These are phyloP conservation scores for Xylaria multiplex DNA, from an alignment of 2,329 filamentous ascomycete species.

Conservation along the genomic window DNA sequence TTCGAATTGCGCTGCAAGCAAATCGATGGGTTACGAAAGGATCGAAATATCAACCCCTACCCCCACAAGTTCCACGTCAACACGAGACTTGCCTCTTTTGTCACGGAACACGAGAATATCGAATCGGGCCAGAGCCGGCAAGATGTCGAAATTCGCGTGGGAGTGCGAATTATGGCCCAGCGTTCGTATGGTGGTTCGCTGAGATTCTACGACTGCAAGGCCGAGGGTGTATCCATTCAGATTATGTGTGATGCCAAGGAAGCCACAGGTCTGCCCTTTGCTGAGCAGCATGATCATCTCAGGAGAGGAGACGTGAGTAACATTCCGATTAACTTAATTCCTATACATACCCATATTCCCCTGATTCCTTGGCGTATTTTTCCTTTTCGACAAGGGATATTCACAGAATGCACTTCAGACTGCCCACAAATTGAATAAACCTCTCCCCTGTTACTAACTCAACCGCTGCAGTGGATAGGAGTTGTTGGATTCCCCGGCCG, in stretches of 20 bases:
- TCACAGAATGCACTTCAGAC: neutral
- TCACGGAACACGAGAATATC: constrained; percentile 79
- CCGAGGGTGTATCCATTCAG: constrained; percentile 76
- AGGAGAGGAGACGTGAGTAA: constrained; percentile 76
- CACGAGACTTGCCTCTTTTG: constrained; percentile 83
- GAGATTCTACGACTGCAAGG: constrained; percentile 83
- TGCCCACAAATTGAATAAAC: neutral
- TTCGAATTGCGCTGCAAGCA: constrained; percentile 92
- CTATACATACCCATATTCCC: too few relatives aligned
- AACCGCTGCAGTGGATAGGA: constrained; percentile 71
- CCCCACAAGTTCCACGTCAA: constrained; percentile 93
- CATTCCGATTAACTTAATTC: neutral
- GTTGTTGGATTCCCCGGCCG: constrained; percentile 84
- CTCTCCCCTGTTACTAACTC: constrained; percentile 1
- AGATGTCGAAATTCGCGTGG: constrained; percentile 79
- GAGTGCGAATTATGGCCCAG: constrained; percentile 89
- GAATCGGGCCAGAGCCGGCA: constrained; percentile 87
- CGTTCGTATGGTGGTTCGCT: constrained; percentile 84
- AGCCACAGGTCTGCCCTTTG: constrained; percentile 77
- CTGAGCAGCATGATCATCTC: constrained; percentile 88
- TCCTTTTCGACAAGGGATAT: too few relatives aligned
- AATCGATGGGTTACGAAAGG: constrained; percentile 77
- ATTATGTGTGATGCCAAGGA: constrained; percentile 92
- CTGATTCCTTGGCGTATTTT: too few relatives aligned
- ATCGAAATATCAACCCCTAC: constrained; percentile 73